Evolutionary conservation across 2,329 filamentous ascomycete genomes (phyloP).

Genomic region (Trichoderma guizhouense): DNA sequence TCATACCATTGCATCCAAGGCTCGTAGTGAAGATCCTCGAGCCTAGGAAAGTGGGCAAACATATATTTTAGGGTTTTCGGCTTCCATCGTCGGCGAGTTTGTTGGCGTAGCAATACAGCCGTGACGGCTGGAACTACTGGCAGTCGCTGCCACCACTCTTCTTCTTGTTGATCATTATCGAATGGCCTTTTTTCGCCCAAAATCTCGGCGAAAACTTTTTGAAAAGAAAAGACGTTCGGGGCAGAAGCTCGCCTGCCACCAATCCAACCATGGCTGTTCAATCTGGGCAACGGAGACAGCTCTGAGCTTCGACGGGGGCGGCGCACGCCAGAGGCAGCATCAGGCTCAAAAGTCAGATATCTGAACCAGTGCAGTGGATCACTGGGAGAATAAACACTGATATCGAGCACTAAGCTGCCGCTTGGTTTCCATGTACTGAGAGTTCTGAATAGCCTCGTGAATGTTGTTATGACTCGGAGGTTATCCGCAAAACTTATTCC

Average conservation of each 20-base stretch:
- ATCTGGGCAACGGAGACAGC: neutral
- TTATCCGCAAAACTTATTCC: constrained; percentile 8
- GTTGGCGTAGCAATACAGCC: constrained; percentile 33
- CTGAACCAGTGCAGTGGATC: constrained; percentile 31
- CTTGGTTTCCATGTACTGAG: constrained; percentile 30
- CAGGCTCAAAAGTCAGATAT: constrained; percentile 24
- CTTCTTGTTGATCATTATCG: constrained; percentile 16
- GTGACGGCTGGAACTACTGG: constrained; percentile 31
- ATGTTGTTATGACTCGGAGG: constrained; percentile 22
- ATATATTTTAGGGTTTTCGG: constrained; percentile 27
- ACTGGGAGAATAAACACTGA: constrained; percentile 33
- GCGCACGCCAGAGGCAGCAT: neutral
- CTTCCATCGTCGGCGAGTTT: constrained; percentile 32
- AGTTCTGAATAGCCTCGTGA: constrained; percentile 24
- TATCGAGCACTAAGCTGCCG: constrained; percentile 31
- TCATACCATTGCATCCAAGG: constrained; percentile 32
- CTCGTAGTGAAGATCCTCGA: constrained; percentile 36
- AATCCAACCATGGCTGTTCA: neutral
- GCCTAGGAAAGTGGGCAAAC: constrained; percentile 30
- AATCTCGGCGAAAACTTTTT: neutral
- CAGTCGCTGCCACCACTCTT: neutral
- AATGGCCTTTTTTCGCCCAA: neutral
- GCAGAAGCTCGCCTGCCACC: neutral
- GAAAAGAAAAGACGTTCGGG: neutral
- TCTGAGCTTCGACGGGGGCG: neutral